A percentile compares a stretch with the other conserved stretches of the same genome.
Evolutionary conservation across 805 yeast species (phyloP).

Genomic region (Monosporozyma siamensis): DNA sequence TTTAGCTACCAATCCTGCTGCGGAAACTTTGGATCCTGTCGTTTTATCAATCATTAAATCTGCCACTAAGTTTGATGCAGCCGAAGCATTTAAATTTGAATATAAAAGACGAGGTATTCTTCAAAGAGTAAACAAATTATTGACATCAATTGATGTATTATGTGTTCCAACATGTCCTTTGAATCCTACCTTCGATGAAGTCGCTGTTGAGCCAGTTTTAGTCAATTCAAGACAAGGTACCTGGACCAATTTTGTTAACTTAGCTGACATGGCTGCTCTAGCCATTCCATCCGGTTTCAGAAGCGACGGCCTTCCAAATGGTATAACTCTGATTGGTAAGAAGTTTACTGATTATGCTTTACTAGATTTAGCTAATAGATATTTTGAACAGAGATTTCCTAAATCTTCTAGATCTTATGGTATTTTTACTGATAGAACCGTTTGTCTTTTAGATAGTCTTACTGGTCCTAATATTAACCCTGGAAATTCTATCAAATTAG

Average conservation of each 20-base stretch:
- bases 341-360: constrained; percentile 86
- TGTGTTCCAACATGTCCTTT: constrained; percentile 92
- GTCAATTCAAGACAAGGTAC: constrained; percentile 92
- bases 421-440: constrained; percentile 10
- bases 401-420: constrained; percentile 50
- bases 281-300: constrained; percentile 89
- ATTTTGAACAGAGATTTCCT: constrained; percentile 42
- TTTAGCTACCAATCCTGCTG: constrained; percentile 61
- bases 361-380: constrained; percentile 70
- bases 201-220: constrained; percentile 65
- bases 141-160: constrained; percentile 60
- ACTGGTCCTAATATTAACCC: constrained; percentile 22
- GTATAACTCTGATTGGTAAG: constrained; percentile 74
- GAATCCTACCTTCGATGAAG: constrained; percentile 71
- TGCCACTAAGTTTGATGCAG: constrained; percentile 73
- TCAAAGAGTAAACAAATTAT: constrained; percentile 47
- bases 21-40: constrained; percentile 68
- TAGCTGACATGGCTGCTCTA: constrained; percentile 86
- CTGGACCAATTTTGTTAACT: constrained; percentile 94
- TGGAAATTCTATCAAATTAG: constrained; percentile 49
- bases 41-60: constrained; percentile 67
- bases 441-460: constrained; percentile 11
- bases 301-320: constrained; percentile 80
- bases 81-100: constrained; percentile 75
- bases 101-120: constrained; percentile 77